Base-by-base conservation (phyloP, 1,284 basidiomycete genomes). In the Inonotus hispidus region DNA sequence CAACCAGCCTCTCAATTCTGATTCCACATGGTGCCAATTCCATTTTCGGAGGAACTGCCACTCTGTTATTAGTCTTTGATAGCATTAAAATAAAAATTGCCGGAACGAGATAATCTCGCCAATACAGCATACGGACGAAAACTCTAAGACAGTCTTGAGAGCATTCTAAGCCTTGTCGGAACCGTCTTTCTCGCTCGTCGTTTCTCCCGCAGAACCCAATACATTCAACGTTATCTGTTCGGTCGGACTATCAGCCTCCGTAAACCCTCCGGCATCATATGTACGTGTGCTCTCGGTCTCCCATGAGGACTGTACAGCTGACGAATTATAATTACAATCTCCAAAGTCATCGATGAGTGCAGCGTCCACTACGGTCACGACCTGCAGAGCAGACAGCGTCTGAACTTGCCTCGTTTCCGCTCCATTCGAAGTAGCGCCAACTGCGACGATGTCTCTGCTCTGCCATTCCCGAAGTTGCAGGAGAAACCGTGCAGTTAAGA, bases 391-490 rank as follows among this genome's bases (percentile, higher is more conserved):
- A 32, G 49, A 52, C 5, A 52, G 25, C 7, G 49, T 52, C 32
- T 52, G 49, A 13, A 35, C 16, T 14, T 52, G 49, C 19, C 27
- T 35, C 13, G 49, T 52, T 19, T 52, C 4, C 14, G 29, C n/a
- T 10, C 49, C 49, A 27, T 35, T 52, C 19, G 32, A 14, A n/a
- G 25, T 52, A 13, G 27, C 14, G 32, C 13, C 49, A 29, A 21
- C 46, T 27, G 46, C 21, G n/a, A 47, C 46, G 6, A 6, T 11
- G 23, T 47, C 46, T 7, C 11, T 47, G 11, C 29, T 32, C 21
- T 53, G 52, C 29, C 29, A 53, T 53, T 53, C 52, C 5, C 52
- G 52, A 8, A 53, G 52, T 19, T 53, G 52, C 6, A 53, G 52
- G 52, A 53, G 29, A 29, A 53, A 53, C 11, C 52, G 52, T 35